A percentile compares a stretch with the other conserved stretches of the same genome.
Conservation (phyloP, 805 yeast genomes). For the Yamadazyma tumulicola region DNA sequence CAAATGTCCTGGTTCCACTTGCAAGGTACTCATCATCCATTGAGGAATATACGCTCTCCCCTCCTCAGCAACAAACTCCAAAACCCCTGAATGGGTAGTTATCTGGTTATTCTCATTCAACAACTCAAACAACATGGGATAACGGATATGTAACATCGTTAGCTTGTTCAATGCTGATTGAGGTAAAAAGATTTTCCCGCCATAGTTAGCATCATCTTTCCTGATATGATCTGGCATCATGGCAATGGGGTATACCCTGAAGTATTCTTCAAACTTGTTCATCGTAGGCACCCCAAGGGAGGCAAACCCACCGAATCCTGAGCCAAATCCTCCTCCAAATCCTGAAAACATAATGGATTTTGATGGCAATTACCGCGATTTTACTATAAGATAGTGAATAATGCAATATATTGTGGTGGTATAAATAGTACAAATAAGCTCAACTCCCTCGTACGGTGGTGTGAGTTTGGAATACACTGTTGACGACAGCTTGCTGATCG, state of each 20-base stretch:
- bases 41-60: constrained; percentile 93
- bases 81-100: constrained; percentile 85
- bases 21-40: constrained; percentile 89
- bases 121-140: constrained; percentile 92
- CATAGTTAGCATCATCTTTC: constrained; percentile 79
- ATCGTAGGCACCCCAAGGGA: constrained; percentile 27
- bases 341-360: constrained; percentile 35
- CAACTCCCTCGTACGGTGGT: too few relatives aligned
- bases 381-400: too few relatives aligned
- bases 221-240: constrained; percentile 80
- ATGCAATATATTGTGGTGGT: too few relatives aligned
- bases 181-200: constrained; percentile 94
- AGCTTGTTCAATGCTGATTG: constrained; percentile 87
- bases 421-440: too few relatives aligned
- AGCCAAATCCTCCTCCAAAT: constrained; percentile 36
- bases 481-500: constrained; percentile 26
- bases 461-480: constrained; percentile 11
- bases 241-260: constrained; percentile 86
- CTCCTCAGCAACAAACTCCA: constrained; percentile 96
- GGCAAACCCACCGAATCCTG: constrained; percentile 36
- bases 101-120: constrained; percentile 58
- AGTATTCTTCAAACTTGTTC: constrained; percentile 72
- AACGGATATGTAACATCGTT: constrained; percentile 86
- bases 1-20: constrained; percentile 74
- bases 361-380: too few relatives aligned